A percentile compares a stretch with the other conserved stretches of the same genome.
Evolutionary conservation across 768 basidiomycete species (phyloP).

Genomic region (Agaricus subrufescens): DNA sequence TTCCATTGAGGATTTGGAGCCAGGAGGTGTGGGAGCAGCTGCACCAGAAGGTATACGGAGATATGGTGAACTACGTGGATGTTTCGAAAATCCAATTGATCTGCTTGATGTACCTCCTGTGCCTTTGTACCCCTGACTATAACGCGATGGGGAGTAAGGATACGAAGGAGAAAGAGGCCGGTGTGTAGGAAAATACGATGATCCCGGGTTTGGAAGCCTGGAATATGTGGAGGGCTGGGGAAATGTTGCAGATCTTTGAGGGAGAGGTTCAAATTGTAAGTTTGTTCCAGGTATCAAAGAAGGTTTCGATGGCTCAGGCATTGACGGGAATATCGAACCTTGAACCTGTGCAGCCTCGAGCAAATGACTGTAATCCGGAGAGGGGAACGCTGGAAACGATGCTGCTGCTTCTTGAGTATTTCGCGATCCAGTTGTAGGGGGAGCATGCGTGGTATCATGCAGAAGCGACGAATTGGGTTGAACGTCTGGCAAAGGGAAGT

Average conservation of each 20-base stretch:
- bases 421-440: no score
- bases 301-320: neutral
- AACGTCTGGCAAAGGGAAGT: neutral
- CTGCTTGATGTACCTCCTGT: neutral
- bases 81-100: neutral
- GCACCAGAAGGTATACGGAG: neutral
- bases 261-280: conserved; percentile 3
- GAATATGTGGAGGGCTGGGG: neutral
- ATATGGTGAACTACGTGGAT: neutral
- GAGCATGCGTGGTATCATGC: no score
- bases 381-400: no score
- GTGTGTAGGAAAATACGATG: neutral
- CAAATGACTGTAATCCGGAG: neutral
- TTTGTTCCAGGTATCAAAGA: conserved; percentile 1
- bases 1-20: neutral
- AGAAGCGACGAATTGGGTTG: neutral
- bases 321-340: neutral
- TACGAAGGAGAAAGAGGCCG: neutral
- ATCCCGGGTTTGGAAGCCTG: neutral
- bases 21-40: neutral
- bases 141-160: neutral
- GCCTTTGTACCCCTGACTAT: neutral
- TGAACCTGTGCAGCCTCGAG: neutral
- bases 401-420: no score
- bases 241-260: no score